These are phyloP conservation scores for Paramarasmius palmivorus DNA, from an alignment of 1,284 basidiomycete species.

Conservation along the genomic window DNA sequence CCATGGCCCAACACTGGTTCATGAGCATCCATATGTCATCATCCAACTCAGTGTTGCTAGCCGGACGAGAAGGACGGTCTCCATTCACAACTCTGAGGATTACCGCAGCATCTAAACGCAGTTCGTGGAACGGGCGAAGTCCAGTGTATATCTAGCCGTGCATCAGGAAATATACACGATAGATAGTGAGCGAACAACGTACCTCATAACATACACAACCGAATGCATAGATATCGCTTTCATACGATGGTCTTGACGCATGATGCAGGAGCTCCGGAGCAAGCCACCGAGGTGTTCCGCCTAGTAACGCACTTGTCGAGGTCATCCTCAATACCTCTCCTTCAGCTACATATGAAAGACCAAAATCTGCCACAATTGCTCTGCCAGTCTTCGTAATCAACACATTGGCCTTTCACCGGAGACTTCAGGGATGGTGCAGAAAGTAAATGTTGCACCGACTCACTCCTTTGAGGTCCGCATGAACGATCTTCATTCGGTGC, in stretches of 20 bases:
- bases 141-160: too few relatives aligned
- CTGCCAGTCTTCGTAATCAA: slow-evolving; percentile 25
- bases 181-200: background rate
- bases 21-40: too few relatives aligned
- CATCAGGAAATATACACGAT: too few relatives aligned
- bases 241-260: slow-evolving; percentile 11
- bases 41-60: too few relatives aligned
- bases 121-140: too few relatives aligned
- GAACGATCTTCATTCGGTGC: too few relatives aligned
- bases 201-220: slow-evolving; percentile 22
- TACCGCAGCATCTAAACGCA: too few relatives aligned
- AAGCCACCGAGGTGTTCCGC: slow-evolving; percentile 23
- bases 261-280: slow-evolving; percentile 23
- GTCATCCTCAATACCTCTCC: slow-evolving; percentile 12
- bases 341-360: slow-evolving; percentile 24
- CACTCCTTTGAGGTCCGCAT: slow-evolving; percentile 40
- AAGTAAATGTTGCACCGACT: slow-evolving; percentile 15
- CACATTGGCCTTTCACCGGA: slow-evolving; percentile 29
- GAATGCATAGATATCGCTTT: slow-evolving; percentile 31
- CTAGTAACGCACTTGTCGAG: slow-evolving; percentile 6
- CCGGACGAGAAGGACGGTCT: too few relatives aligned
- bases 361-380: slow-evolving; percentile 38
- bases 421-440: background rate
- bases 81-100: too few relatives aligned
- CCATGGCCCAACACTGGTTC: too few relatives aligned